phyloP scores from a whole-genome alignment of 352 stramenopile species.

The Pythium phragmitis region DNA sequence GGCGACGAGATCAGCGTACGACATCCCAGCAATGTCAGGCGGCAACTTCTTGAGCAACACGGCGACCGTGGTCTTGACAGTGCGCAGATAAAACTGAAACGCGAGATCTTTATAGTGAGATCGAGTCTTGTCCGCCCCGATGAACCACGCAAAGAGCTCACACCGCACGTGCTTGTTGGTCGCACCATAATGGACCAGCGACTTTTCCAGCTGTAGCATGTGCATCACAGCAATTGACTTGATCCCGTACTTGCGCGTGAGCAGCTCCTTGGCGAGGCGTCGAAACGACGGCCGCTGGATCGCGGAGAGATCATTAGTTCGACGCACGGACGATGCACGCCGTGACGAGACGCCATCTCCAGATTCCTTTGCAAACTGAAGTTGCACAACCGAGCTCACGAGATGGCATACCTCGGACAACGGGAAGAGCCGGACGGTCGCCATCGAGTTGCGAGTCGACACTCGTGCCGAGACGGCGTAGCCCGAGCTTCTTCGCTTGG shows the following conservation, averaged over 20 bases:
- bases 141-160: conserved; percentile 68
- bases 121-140: conserved; percentile 48
- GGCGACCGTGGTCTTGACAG: conserved; percentile 46
- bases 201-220: conserved; percentile 65
- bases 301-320: conserved; percentile 14
- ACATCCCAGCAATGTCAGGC: conserved; percentile 21
- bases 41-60: conserved; percentile 37
- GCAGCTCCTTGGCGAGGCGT: conserved; percentile 55
- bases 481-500: conserved; percentile 4
- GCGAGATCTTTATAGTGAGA: conserved; percentile 47
- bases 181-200: conserved; percentile 49
- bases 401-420: conserved; percentile 61
- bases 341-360: conserved; percentile 20
- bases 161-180: conserved; percentile 53
- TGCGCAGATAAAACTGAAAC: conserved; percentile 58
- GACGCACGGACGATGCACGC: conserved; percentile 15
- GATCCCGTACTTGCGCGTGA: conserved; percentile 71
- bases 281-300: conserved; percentile 39
- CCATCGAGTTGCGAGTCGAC: conserved; percentile 32
- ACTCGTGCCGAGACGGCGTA: conserved; percentile 9
- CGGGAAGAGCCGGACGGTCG: conserved; percentile 44
- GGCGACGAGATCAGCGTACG: conserved; percentile 44
- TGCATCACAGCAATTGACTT: conserved; percentile 74
- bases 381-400: conserved; percentile 55
- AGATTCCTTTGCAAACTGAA: conserved; percentile 57